These are phyloP conservation scores for Hypoxylon sp. DNA, from an alignment of 2,329 filamentous ascomycete genomes.

Conservation along the genomic window DNA sequence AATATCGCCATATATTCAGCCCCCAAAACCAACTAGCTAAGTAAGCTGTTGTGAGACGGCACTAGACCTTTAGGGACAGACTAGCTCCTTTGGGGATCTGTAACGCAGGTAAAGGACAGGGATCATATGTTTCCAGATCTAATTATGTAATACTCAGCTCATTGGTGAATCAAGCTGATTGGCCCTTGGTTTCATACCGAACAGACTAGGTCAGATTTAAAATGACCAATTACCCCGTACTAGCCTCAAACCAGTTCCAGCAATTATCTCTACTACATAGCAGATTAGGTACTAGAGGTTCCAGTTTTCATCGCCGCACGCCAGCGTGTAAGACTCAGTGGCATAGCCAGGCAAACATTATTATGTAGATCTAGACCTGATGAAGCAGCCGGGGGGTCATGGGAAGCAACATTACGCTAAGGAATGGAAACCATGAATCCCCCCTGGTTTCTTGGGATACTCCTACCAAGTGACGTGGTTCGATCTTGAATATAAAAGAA, in stretches of 20 bases:
- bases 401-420: neutral
- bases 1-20: neutral
- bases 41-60: neutral
- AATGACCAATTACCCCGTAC: conserved; percentile 23
- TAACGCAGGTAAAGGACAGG: neutral
- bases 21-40: neutral
- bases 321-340: neutral
- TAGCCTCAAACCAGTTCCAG: conserved; percentile 9
- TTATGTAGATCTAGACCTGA: neutral
- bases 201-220: conserved; percentile 1
- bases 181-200: neutral
- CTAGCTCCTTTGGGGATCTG: neutral
- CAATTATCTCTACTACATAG: neutral
- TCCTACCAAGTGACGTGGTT: neutral
- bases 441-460: neutral
- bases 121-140: neutral
- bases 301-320: neutral
- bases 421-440: neutral
- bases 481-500: neutral
- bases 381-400: neutral
- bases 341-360: neutral
- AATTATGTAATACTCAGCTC: conserved; percentile 8
- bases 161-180: conserved; percentile 6
- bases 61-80: neutral
- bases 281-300: neutral